Evolutionary conservation across 176 grass and related monocot species (phyloP).

Genomic region (Poa pratensis): DNA sequence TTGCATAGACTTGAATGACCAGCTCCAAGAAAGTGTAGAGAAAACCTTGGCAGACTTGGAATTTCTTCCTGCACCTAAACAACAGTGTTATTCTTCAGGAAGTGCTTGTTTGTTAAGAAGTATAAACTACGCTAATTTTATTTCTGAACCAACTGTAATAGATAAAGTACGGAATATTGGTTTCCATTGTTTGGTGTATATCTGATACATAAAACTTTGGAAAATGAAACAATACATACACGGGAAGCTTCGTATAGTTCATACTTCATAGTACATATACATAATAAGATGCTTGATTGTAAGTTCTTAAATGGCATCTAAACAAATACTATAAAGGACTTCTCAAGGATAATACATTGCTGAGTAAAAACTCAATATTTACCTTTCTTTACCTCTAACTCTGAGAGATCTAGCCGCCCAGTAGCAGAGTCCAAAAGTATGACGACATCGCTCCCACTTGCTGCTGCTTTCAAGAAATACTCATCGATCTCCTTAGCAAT

Average conservation of each 20-base stretch:
- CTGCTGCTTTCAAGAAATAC: conserved; percentile 94
- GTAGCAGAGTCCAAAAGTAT: conserved; percentile 75
- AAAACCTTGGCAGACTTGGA: conserved; percentile 95
- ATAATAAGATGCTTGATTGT: conserved; percentile 12
- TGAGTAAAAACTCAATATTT: conserved; percentile 26
- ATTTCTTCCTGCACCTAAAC: conserved; percentile 62
- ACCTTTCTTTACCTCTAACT: conserved; percentile 76
- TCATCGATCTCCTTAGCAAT: conserved; percentile 92
- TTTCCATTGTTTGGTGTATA: conserved; percentile 25
- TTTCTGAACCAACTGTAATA: conserved; percentile 7
- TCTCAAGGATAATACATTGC: conserved; percentile 6
- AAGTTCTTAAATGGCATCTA: conserved; percentile 3
- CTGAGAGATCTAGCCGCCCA: conserved; percentile 48
- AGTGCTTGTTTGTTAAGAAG: conserved; percentile 5
- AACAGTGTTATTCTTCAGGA: conserved; percentile 32
- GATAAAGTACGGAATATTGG: conserved; percentile 13
- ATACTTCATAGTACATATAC: background rate
- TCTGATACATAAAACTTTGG: background rate
- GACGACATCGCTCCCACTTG: conserved; percentile 76
- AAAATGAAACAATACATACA: conserved; percentile 27
- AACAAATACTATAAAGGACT: conserved; percentile 18
- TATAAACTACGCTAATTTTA: background rate
- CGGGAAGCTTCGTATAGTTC: background rate
- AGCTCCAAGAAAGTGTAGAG: conserved; percentile 82
- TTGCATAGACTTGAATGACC: conserved; percentile 77